phyloP scores from a whole-genome alignment of 2,329 filamentous ascomycete genomes.

The Ceratocystis colombiana region DNA sequence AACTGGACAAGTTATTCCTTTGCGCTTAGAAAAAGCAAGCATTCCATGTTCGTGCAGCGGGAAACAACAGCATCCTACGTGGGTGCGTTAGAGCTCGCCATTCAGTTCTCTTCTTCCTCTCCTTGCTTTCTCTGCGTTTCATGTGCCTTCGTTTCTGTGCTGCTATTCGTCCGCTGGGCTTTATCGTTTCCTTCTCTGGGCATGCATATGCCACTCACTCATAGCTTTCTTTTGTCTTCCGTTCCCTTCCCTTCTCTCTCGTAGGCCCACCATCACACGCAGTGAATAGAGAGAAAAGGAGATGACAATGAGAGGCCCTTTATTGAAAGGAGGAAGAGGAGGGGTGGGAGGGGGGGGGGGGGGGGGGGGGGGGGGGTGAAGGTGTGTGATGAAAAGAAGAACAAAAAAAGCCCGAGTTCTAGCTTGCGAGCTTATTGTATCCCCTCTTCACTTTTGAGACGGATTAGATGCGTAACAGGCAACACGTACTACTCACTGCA shows the following conservation, averaged over 20 bases:
- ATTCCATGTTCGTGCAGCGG: background rate
- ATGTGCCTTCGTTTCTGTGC: too few species aligned
- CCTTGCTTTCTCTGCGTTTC: background rate
- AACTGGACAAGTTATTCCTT: conserved; percentile 2
- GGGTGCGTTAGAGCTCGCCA: background rate
- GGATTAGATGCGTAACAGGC: background rate
- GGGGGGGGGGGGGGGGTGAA: too few species aligned
- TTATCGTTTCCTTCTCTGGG: background rate
- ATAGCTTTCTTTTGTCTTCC: background rate
- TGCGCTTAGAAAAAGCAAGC: background rate
- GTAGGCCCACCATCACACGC: background rate
- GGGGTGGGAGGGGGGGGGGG: too few species aligned
- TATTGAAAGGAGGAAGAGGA: too few species aligned
- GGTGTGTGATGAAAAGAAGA: too few species aligned
- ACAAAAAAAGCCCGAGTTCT: background rate
- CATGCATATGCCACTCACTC: conserved; percentile 11
- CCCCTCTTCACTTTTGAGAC: background rate
- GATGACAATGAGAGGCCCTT: too few species aligned
- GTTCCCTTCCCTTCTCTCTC: background rate
- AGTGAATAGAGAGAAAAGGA: background rate
- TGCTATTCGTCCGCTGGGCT: too few species aligned
- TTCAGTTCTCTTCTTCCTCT: background rate
- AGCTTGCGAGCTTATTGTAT: background rate
- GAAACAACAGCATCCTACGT: conserved; percentile 1
- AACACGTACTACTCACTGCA: conserved; percentile 2